Conservation (phyloP, 352 stramenopile species). For the Phytopythium litorale region DNA sequence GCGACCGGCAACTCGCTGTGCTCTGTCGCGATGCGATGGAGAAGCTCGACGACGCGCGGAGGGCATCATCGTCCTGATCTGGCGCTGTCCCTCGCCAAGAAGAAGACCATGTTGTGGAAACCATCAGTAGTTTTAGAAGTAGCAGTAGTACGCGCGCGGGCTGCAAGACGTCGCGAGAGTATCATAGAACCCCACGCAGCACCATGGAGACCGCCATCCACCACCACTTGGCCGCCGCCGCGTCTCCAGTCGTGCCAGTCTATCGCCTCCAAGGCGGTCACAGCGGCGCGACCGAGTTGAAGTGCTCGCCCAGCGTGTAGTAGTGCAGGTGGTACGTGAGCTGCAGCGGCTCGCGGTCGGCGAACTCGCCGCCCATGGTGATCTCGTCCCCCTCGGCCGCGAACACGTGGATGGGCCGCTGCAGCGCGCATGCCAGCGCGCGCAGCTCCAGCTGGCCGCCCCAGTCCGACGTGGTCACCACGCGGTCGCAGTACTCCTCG, state of each 20-base stretch:
- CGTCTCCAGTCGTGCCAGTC: not conserved
- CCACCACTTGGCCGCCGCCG: no score
- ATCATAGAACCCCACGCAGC: not conserved
- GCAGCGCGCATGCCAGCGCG: conserved; percentile 85
- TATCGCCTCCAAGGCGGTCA: not conserved
- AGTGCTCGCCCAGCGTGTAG: conserved; percentile 98
- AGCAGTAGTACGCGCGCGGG: not conserved
- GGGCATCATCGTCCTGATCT: not conserved
- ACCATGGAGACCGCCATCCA: not conserved
- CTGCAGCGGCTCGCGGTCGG: conserved; percentile 66
- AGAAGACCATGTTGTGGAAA: not conserved
- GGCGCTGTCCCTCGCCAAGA: not conserved
- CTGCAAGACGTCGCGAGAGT: not conserved
- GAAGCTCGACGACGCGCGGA: not conserved
- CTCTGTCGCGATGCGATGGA: conserved; percentile 42
- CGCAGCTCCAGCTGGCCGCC: conserved; percentile 96
- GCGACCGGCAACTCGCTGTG: conserved; percentile 53
- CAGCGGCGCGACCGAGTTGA: conserved; percentile 91
- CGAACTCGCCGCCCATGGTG: conserved; percentile 87
- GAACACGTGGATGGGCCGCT: conserved; percentile 92
- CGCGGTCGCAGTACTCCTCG: conserved; percentile 90
- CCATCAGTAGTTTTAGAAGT: conserved; percentile 1
- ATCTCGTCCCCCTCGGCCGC: conserved; percentile 84
- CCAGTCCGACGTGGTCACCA: conserved; percentile 93
- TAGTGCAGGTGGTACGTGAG: conserved; percentile 97